phyloP scores from a whole-genome alignment of 1,139 yeast species.

The Trichomonascaceae sp. region DNA sequence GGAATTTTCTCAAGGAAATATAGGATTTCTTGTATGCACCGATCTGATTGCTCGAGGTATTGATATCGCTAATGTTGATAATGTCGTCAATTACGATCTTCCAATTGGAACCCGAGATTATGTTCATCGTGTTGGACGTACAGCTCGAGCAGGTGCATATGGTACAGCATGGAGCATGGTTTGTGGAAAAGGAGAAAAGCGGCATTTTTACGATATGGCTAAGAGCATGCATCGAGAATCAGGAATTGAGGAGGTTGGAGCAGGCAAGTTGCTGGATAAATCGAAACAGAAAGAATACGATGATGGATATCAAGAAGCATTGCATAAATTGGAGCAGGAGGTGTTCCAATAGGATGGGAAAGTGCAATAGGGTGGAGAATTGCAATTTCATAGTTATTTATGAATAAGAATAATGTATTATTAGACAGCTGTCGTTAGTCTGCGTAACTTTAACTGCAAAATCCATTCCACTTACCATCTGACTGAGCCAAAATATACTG shows the following conservation, averaged over 20 bases:
- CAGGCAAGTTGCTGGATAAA: constrained; percentile 15
- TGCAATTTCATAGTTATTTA: neutral
- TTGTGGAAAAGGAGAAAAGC: constrained; percentile 69
- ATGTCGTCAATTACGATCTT: constrained; percentile 83
- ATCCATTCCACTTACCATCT: constrained; percentile 39
- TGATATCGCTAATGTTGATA: constrained; percentile 63
- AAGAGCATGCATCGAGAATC: constrained; percentile 23
- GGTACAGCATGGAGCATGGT: constrained; percentile 72
- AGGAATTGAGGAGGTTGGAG: constrained; percentile 13
- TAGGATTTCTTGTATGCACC: constrained; percentile 68
- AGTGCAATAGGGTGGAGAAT: no score
- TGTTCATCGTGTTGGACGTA: constrained; percentile 92
- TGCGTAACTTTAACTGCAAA: neutral
- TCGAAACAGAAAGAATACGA: constrained; percentile 13
- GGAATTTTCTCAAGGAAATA: constrained; percentile 47
- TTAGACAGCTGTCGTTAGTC: constrained; percentile 8
- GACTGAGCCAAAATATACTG: constrained; percentile 71
- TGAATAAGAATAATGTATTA: neutral
- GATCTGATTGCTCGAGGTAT: constrained; percentile 95
- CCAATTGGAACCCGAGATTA: constrained; percentile 89
- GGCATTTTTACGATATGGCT: constrained; percentile 47
- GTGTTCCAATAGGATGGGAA: constrained; percentile 27
- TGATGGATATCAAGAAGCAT: constrained; percentile 39
- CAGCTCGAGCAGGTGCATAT: constrained; percentile 79
- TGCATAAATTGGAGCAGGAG: constrained; percentile 41